phyloP scores from a whole-genome alignment of 192 early-diverging fungal genomes.

The Gaertneriomyces semiglobifer region DNA sequence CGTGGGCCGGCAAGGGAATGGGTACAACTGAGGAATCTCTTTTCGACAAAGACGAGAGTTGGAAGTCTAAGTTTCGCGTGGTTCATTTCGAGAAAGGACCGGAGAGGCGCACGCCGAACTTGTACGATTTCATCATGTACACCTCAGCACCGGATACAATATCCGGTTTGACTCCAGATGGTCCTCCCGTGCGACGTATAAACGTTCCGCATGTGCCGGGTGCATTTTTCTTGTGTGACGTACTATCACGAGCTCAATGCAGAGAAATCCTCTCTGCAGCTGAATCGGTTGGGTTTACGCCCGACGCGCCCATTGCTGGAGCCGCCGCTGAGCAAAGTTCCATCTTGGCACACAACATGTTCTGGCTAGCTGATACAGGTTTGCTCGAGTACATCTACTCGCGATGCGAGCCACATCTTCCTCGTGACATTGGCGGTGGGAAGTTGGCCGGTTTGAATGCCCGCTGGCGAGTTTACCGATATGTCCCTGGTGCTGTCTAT shows the following conservation, averaged over 20 bases:
- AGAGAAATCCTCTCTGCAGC: conserved; percentile 53
- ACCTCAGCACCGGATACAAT: conserved; percentile 55
- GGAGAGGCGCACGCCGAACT: conserved; percentile 58
- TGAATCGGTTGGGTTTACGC: conserved; percentile 59
- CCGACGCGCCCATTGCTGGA: conserved; percentile 58
- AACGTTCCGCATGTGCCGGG: conserved; percentile 58
- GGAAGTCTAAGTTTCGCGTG: conserved; percentile 43
- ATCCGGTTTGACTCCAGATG: conserved; percentile 23
- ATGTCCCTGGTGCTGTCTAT: conserved; percentile 62
- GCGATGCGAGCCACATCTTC: conserved; percentile 47
- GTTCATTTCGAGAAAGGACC: conserved; percentile 52
- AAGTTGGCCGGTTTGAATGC: conserved; percentile 55
- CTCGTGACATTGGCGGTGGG: conserved; percentile 42
- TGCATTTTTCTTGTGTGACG: conserved; percentile 53
- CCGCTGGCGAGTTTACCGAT: conserved; percentile 63
- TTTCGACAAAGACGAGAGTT: background rate
- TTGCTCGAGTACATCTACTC: conserved; percentile 50
- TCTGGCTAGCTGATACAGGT: conserved; percentile 64
- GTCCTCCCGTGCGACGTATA: conserved; percentile 36
- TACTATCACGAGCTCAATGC: conserved; percentile 55
- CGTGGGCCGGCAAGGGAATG: conserved; percentile 18
- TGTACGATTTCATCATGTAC: conserved; percentile 58
- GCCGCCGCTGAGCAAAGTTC: conserved; percentile 50
- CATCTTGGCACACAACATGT: conserved; percentile 62
- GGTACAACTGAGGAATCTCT: background rate